phyloP scores from a whole-genome alignment of 1,284 basidiomycete genomes.

The Agroathelia rolfsii region DNA sequence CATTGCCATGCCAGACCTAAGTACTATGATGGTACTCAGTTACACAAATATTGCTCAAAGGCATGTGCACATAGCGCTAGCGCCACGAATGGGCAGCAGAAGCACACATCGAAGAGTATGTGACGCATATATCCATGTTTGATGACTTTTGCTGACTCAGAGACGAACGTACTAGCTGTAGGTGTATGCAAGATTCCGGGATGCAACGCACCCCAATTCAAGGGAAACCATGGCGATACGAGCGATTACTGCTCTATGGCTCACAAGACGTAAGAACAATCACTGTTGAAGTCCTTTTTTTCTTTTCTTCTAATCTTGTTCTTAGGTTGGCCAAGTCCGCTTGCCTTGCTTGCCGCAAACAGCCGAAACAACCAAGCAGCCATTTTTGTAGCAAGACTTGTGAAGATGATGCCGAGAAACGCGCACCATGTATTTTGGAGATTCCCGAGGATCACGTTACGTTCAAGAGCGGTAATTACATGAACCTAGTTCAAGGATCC shows the following conservation, averaged over 20 bases:
- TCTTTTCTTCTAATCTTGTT: neutral
- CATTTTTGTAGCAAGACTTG: constrained; percentile 51
- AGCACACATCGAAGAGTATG: constrained; percentile 3
- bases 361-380: constrained; percentile 38
- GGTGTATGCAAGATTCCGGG: constrained; percentile 41
- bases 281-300: neutral
- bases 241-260: constrained; percentile 38
- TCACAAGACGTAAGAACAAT: constrained; percentile 34
- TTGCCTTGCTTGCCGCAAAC: constrained; percentile 46
- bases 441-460: constrained; percentile 48
- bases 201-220: constrained; percentile 35
- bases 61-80: constrained; percentile 32
- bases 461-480: constrained; percentile 45
- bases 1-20: constrained; percentile 43
- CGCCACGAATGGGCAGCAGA: constrained; percentile 8
- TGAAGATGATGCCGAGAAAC: constrained; percentile 38
- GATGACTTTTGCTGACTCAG: neutral
- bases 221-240: constrained; percentile 21
- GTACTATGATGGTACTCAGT: constrained; percentile 32
- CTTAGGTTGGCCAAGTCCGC: constrained; percentile 31
- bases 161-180: constrained; percentile 11
- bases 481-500: constrained; percentile 1
- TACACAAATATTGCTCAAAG: constrained; percentile 35
- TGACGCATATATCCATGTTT: neutral
- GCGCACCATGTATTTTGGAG: constrained; percentile 44